Evolutionary conservation across 148 eudicot genomes (phyloP).

Genomic region (Pharnaceum exiguum): DNA sequence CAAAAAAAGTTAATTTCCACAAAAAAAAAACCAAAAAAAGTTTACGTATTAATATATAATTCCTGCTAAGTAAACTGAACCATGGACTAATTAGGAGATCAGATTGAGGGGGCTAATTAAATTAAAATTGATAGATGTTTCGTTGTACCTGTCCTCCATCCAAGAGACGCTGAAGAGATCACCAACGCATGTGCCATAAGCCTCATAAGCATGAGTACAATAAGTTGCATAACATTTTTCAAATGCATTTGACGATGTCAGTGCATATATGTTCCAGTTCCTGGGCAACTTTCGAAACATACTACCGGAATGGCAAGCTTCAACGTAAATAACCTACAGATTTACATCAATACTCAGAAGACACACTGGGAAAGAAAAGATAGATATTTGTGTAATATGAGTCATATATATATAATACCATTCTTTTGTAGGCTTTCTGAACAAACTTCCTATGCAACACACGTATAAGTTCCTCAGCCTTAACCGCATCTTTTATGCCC

Average conservation of each 20-base stretch:
- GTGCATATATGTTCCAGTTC: conserved; percentile 40
- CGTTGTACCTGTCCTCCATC: conserved; percentile 65
- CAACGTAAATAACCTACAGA: conserved; percentile 60
- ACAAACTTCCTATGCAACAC: too few relatives aligned
- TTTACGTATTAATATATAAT: neutral
- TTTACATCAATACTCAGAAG: neutral
- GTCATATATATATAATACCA: neutral
- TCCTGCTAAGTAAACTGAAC: too few relatives aligned
- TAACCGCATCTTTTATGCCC: too few relatives aligned
- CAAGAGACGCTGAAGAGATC: conserved; percentile 67
- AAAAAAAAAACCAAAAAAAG: neutral
- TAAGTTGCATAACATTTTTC: conserved; percentile 72
- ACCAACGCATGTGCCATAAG: conserved; percentile 54
- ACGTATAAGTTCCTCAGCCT: too few relatives aligned
- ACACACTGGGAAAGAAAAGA: neutral
- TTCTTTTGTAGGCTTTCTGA: too few relatives aligned
- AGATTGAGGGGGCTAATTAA: too few relatives aligned
- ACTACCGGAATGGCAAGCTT: conserved; percentile 72
- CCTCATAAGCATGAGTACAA: conserved; percentile 47
- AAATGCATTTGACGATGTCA: conserved; percentile 55
- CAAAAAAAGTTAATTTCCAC: neutral
- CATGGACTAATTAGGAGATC: too few relatives aligned
- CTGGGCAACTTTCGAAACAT: conserved; percentile 57
- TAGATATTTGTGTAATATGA: neutral
- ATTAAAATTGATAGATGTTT: neutral